These are phyloP conservation scores for Phascolomyces articulosus DNA, from an alignment of 371 early-diverging fungal genomes.

Conservation along the genomic window DNA sequence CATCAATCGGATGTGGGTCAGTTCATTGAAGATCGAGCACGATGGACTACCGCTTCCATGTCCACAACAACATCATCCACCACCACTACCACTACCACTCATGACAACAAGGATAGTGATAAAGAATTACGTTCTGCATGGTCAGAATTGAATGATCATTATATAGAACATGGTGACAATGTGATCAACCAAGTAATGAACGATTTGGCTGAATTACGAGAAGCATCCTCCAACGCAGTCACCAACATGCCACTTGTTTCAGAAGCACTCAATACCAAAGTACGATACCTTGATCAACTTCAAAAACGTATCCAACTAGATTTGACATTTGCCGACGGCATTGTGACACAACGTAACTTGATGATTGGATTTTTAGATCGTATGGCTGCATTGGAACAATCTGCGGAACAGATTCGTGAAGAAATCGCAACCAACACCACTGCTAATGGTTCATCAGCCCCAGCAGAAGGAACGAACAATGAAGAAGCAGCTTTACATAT, in stretches of 20 bases:
- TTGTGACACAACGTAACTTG: slow-evolving; percentile 41
- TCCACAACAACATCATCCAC: slow-evolving; percentile 22
- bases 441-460: neutral
- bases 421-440: slow-evolving; percentile 35
- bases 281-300: slow-evolving; percentile 19
- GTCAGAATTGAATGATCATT: slow-evolving; percentile 8
- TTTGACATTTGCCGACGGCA: slow-evolving; percentile 38
- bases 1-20: slow-evolving; percentile 21
- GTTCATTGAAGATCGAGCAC: slow-evolving; percentile 40
- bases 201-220: slow-evolving; percentile 18
- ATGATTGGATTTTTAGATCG: slow-evolving; percentile 36
- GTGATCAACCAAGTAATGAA: slow-evolving; percentile 18
- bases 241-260: slow-evolving; percentile 14
- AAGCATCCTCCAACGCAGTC: neutral
- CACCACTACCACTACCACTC: slow-evolving; percentile 3
- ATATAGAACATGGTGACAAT: slow-evolving; percentile 21
- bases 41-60: slow-evolving; percentile 31
- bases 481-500: slow-evolving; percentile 18
- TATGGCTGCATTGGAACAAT: slow-evolving; percentile 40
- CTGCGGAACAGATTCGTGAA: slow-evolving; percentile 47
- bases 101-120: slow-evolving; percentile 7
- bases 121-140: slow-evolving; percentile 6
- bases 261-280: slow-evolving; percentile 21
- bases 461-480: slow-evolving; percentile 1
- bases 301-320: slow-evolving; percentile 18